These are phyloP conservation scores for Mycena rosella DNA, from an alignment of 768 basidiomycete genomes.

Conservation along the genomic window DNA sequence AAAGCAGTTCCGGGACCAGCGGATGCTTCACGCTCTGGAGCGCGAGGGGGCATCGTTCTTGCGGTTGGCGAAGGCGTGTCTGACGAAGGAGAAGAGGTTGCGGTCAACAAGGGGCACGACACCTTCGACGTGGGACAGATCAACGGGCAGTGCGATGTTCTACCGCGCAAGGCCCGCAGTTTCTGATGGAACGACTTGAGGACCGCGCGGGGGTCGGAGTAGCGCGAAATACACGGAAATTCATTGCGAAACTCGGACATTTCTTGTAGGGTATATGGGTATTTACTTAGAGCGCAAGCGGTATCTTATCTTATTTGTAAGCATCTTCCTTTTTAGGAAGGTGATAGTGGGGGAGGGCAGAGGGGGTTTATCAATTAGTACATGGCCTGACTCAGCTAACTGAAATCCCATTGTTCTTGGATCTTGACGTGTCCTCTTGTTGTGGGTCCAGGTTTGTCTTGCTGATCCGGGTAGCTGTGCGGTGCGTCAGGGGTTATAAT, in stretches of 20 bases:
- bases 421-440: too few relatives aligned
- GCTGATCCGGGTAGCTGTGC: too few relatives aligned
- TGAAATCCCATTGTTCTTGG: too few relatives aligned
- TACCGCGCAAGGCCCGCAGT: slow-evolving; percentile 23
- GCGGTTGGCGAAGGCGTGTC: slow-evolving; percentile 37
- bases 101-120: slow-evolving; percentile 31
- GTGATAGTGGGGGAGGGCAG: slow-evolving; percentile 21
- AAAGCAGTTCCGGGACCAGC: slow-evolving; percentile 41
- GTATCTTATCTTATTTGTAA: slow-evolving; percentile 21
- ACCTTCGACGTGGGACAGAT: slow-evolving; percentile 41
- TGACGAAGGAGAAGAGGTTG: slow-evolving; percentile 39
- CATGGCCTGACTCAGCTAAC: too few relatives aligned
- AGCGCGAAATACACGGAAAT: background rate
- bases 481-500: too few relatives aligned
- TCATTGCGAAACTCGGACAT: background rate
- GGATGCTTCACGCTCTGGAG: slow-evolving; percentile 39
- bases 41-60: slow-evolving; percentile 39
- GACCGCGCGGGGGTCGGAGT: background rate
- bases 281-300: background rate
- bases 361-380: too few relatives aligned
- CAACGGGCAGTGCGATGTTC: slow-evolving; percentile 25
- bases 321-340: slow-evolving; percentile 10
- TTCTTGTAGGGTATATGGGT: background rate
- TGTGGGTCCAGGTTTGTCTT: too few relatives aligned
- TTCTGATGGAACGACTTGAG: background rate